Evolutionary conservation across 306 rosid genomes (phyloP).

Genomic region (Hippophae gyantsensis): DNA sequence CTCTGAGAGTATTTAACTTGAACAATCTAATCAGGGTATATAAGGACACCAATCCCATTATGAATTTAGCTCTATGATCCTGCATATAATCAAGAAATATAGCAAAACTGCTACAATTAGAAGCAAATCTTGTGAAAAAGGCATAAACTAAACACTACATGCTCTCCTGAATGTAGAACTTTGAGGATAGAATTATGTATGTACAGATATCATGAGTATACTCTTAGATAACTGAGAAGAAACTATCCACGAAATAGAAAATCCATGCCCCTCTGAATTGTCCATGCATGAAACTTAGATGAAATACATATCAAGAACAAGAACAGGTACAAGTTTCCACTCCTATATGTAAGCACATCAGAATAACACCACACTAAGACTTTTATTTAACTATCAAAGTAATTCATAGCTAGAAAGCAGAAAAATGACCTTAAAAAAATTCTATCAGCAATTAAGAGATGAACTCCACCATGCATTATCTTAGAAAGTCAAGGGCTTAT

Average conservation of each 20-base stretch:
- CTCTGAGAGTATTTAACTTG: constrained; percentile 28
- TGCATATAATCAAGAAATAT: constrained; percentile 29
- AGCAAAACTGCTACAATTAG: constrained; percentile 1
- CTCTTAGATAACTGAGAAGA: not conserved
- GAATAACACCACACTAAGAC: not conserved
- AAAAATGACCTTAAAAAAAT: not conserved
- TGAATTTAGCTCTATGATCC: constrained; percentile 35
- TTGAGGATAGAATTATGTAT: not conserved
- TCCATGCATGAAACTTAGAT: not conserved
- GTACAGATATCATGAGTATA: not conserved
- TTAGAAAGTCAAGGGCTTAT: no score
- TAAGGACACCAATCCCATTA: constrained; percentile 32
- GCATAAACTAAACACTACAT: not conserved
- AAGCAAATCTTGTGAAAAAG: constrained; percentile 10
- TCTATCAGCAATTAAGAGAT: not conserved
- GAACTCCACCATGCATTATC: no score
- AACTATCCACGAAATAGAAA: not conserved
- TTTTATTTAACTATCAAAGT: not conserved
- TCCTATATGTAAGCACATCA: not conserved
- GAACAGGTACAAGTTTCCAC: not conserved
- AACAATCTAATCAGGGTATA: constrained; percentile 41
- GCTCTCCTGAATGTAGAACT: not conserved
- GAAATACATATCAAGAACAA: constrained; percentile 3
- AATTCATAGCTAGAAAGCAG: not conserved
- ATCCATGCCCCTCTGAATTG: not conserved